phyloP scores from a whole-genome alignment of 2,329 filamentous ascomycete species.

The Colletotrichum sp. region DNA sequence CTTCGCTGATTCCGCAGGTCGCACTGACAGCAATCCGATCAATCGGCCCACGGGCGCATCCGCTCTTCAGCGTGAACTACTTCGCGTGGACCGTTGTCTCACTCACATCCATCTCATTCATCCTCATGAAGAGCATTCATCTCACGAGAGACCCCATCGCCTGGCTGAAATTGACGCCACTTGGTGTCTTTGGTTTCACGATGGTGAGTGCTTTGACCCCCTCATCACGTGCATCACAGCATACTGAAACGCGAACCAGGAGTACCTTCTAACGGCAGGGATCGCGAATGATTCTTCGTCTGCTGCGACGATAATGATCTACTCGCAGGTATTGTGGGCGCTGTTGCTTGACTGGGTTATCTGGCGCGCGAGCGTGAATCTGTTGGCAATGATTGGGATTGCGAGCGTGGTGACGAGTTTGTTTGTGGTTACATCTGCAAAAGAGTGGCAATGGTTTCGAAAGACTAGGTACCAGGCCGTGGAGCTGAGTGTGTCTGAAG shows the following conservation, averaged over 20 bases:
- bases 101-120: not conserved
- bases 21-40: constrained; percentile 7
- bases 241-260: not conserved
- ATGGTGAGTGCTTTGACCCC: not conserved
- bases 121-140: not conserved
- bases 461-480: not conserved
- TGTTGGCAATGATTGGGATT: not conserved
- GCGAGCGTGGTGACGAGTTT: not conserved
- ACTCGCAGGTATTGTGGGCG: constrained; percentile 11
- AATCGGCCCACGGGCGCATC: not conserved
- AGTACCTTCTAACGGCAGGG: constrained; percentile 1
- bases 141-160: not conserved
- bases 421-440: not conserved
- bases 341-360: not conserved
- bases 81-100: constrained; percentile 7
- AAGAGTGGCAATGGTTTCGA: constrained; percentile 1
- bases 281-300: constrained; percentile 6
- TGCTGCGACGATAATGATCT: not conserved
- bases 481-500: not conserved
- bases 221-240: no score
- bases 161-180: constrained; percentile 4
- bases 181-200: constrained; percentile 6
- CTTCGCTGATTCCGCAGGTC: not conserved
- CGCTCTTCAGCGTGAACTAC: not conserved
- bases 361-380: not conserved